Base-by-base conservation (phyloP, 108 stramenopile species). In the Cyclotella sp. region DNA sequence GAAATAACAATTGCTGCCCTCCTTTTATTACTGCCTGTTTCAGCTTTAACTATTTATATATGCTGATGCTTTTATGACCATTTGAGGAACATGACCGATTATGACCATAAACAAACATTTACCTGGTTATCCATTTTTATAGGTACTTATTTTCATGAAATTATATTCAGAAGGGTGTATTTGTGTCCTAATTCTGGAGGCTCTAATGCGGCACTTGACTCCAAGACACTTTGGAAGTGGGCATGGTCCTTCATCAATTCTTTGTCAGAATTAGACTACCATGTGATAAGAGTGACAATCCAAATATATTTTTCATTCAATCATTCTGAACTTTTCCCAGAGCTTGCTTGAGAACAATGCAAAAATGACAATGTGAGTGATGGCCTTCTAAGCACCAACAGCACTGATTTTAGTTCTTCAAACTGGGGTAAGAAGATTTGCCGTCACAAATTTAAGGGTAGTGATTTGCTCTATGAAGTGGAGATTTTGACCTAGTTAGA, bases 191-290 rank as follows among this genome's bases (percentile, higher is more conserved):
- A 10, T 24, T 40, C 44, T n/a, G 75, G 75, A 15, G 66, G 58
- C 7, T 47, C 66, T 18, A 19, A 41, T 28, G 75, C 57, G 22
- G 58, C 65, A 10, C 39, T 68, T 61, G 66, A 68, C 21, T 66
- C 66, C 12, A 76, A 76, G 52, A 76, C 66, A 29, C 29, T 67
- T 46, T 42, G 43, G 12, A 76, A 76, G 19, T 59, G 42, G 19
- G 30, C 55, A 10, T 57, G 53, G 64, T 63, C 53, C 12, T 44
- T 75, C 22, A 75, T 75, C 40, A 9, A 57, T 0, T 39, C 63
- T 10, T 41, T 66, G 28, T 21, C 53, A 19, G 22, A 39, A n/a
- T 69, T 69, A 44, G 64, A 65, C 11, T 39, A 21, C 5, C 18
- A 54, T 39, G 29, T 54, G 29, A 51, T 69, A 40, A 40, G 51